phyloP scores from a whole-genome alignment of 352 stramenopile genomes.

The Aphanomyces astaci region DNA sequence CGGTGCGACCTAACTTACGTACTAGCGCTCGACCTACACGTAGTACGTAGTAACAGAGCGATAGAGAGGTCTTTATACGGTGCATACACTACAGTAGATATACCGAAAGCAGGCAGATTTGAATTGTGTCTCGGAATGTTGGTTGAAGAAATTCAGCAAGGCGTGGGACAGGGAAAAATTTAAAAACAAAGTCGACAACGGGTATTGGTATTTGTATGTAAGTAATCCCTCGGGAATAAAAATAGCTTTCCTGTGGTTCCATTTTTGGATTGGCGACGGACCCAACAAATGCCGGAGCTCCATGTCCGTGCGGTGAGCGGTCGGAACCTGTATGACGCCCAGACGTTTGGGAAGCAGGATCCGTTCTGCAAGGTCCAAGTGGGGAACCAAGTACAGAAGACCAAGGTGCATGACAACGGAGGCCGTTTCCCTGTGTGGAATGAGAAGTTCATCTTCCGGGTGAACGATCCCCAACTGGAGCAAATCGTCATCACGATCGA shows the following conservation, averaged over 20 bases:
- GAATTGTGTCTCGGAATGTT: too few relatives aligned
- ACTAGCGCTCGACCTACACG: too few relatives aligned
- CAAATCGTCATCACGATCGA: conserved; percentile 70
- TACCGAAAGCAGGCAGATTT: too few relatives aligned
- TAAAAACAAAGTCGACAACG: too few relatives aligned
- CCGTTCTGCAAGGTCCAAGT: conserved; percentile 70
- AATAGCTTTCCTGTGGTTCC: too few relatives aligned
- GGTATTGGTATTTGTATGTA: neutral
- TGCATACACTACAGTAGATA: too few relatives aligned
- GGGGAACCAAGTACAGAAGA: conserved; percentile 55
- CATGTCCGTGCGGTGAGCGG: conserved; percentile 70
- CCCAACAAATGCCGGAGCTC: conserved; percentile 56
- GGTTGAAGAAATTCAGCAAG: neutral
- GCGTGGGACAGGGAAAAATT: neutral
- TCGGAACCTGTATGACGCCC: conserved; percentile 73
- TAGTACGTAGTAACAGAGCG: too few relatives aligned
- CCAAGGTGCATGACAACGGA: conserved; percentile 77
- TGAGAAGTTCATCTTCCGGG: conserved; percentile 70
- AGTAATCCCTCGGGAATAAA: neutral
- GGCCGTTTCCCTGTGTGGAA: conserved; percentile 70
- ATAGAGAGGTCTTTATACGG: too few relatives aligned
- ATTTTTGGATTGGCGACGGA: neutral
- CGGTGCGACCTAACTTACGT: too few relatives aligned
- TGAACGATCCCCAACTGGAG: conserved; percentile 64
- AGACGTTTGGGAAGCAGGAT: conserved; percentile 80